Conservation (phyloP, 2,329 filamentous ascomycete genomes). For the Aspergillus pseudoterreus region DNA sequence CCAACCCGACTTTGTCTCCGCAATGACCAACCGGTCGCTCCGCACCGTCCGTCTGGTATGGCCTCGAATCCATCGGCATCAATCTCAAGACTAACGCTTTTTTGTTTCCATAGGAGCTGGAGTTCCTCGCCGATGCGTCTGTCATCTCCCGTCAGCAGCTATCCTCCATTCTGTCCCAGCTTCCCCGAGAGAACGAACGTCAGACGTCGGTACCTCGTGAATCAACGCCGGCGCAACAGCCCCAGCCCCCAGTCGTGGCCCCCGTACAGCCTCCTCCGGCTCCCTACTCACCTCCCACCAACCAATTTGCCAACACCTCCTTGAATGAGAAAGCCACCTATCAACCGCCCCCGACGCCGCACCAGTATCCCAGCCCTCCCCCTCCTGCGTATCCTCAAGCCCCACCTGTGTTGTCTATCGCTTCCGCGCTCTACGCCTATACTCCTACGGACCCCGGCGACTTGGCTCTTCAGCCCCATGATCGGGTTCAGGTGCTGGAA, state of each 20-base stretch:
- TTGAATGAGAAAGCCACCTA: slow-evolving; percentile 41
- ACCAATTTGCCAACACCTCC: slow-evolving; percentile 35
- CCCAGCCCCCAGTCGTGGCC: slow-evolving; percentile 17
- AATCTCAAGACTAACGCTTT: slow-evolving; percentile 2
- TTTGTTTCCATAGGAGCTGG: slow-evolving; percentile 66
- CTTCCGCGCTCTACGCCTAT: slow-evolving; percentile 81
- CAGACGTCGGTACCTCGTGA: slow-evolving; percentile 15
- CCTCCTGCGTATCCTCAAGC: slow-evolving; percentile 52
- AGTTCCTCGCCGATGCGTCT: slow-evolving; percentile 78
- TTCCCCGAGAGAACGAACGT: slow-evolving; percentile 54
- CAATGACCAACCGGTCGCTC: slow-evolving; percentile 77
- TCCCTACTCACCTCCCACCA: slow-evolving; percentile 34
- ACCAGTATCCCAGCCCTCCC: slow-evolving; percentile 46
- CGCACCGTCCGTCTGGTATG: slow-evolving; percentile 80
- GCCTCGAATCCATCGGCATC: slow-evolving; percentile 1
- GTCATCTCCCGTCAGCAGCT: slow-evolving; percentile 73
- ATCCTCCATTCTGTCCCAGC: slow-evolving; percentile 67
- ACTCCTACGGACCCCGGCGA: slow-evolving; percentile 76
- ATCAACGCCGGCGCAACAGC: slow-evolving; percentile 23
- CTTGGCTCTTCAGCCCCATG: slow-evolving; percentile 73
- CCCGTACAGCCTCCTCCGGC: slow-evolving; percentile 30
- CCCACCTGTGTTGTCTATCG: slow-evolving; percentile 62
- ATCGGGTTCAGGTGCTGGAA: slow-evolving; percentile 75
- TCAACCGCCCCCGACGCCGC: slow-evolving; percentile 26
- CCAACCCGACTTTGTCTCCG: slow-evolving; percentile 39